phyloP scores from a whole-genome alignment of 2,329 filamentous ascomycete genomes.

The Celoporthe dispersa region DNA sequence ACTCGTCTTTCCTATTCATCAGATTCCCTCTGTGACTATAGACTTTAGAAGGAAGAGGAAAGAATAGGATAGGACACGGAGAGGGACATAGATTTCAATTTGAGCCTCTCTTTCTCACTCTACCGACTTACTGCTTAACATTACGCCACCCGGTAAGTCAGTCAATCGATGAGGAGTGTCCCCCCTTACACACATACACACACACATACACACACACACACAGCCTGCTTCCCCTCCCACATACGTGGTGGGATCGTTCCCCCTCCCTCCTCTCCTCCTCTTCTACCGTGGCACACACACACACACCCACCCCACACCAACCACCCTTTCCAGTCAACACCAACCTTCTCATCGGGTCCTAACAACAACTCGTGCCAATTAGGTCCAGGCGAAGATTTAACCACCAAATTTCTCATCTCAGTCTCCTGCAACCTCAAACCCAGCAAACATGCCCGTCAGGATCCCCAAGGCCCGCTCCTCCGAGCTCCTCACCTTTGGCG shows the following conservation, averaged over 20 bases:
- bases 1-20: background rate
- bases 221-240: background rate
- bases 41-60: background rate
- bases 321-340: background rate
- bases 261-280: background rate
- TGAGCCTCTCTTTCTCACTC: background rate
- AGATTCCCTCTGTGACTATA: background rate
- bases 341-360: background rate
- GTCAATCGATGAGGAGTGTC: no score
- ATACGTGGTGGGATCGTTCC: background rate
- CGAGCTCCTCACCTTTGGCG: constrained; percentile 58
- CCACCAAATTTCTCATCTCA: background rate
- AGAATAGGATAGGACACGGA: background rate
- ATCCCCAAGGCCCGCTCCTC: constrained; percentile 53
- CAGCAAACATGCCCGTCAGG: constrained; percentile 52
- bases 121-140: background rate
- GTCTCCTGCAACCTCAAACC: background rate
- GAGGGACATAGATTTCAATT: background rate
- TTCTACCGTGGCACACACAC: background rate
- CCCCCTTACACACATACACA: no score
- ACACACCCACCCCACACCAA: background rate
- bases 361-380: background rate
- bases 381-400: background rate
- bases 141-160: background rate
- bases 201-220: background rate